A percentile compares a stretch with the other conserved stretches of the same genome.
Conservation (phyloP, 495 filamentous ascomycete species). For the Amorphotheca resinae region DNA sequence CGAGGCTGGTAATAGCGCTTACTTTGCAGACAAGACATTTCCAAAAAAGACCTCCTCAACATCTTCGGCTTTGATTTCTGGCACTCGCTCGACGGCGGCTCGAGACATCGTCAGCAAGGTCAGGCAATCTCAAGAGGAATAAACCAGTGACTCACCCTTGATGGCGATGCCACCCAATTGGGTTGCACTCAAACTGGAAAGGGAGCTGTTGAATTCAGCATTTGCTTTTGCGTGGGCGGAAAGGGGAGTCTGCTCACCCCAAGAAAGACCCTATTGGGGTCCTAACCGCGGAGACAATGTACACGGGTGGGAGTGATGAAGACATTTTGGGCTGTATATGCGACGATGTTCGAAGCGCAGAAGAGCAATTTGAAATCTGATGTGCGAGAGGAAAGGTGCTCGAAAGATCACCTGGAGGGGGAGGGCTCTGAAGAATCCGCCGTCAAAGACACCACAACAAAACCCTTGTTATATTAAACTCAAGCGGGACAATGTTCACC, state of each 20-base stretch:
- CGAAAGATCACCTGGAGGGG: too few species aligned
- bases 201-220: slow-evolving; percentile 42
- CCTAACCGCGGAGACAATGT: slow-evolving; percentile 85
- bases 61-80: slow-evolving; percentile 69
- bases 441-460: too few species aligned
- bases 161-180: slow-evolving; percentile 87
- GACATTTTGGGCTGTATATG: slow-evolving; percentile 13
- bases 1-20: slow-evolving; percentile 40
- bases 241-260: slow-evolving; percentile 46
- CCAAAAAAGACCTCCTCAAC: slow-evolving; percentile 96
- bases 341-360: too few species aligned
- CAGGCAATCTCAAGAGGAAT: not conserved
- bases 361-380: not conserved
- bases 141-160: slow-evolving; percentile 47
- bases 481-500: too few species aligned
- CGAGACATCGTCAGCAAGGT: slow-evolving; percentile 8
- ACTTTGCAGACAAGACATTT: slow-evolving; percentile 96
- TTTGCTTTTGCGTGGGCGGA: slow-evolving; percentile 16
- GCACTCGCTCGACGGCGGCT: slow-evolving; percentile 79
- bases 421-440: too few species aligned
- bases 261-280: slow-evolving; percentile 90
- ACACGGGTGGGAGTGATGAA: slow-evolving; percentile 59
- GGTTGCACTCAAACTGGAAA: slow-evolving; percentile 72
- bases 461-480: too few species aligned
- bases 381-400: too few species aligned